Evolutionary conservation across 805 yeast species (phyloP).

Genomic region (Schwanniomyces polymorphus): DNA sequence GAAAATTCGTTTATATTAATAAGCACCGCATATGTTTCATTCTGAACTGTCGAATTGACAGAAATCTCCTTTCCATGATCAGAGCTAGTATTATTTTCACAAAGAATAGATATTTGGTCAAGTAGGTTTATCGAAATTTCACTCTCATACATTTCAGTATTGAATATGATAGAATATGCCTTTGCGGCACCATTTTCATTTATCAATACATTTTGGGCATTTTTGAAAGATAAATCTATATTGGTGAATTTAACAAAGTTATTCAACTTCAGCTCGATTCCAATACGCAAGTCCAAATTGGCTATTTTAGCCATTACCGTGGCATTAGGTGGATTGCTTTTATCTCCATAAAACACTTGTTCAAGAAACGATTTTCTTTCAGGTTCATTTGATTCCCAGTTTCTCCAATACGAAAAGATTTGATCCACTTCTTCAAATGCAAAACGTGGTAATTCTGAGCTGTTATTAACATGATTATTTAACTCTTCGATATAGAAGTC

Average conservation of each 20-base stretch:
- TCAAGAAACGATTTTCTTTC: slow-evolving; percentile 20
- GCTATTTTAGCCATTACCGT: not conserved
- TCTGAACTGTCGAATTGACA: not conserved
- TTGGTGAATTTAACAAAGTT: not conserved
- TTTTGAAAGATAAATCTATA: not conserved
- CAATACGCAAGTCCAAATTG: not conserved
- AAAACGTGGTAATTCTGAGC: slow-evolving; percentile 43
- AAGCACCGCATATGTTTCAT: not conserved
- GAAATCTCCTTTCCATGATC: not conserved
- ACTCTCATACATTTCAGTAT: slow-evolving; percentile 17
- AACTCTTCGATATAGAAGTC: slow-evolving; percentile 43
- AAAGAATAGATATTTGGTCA: not conserved
- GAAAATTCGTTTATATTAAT: not conserved
- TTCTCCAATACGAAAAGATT: slow-evolving; percentile 78
- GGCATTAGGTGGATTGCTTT: not conserved
- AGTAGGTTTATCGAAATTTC: slow-evolving; percentile 15
- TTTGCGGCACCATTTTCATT: not conserved
- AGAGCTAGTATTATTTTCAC: not conserved
- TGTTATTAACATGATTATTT: slow-evolving; percentile 25
- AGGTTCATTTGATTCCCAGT: slow-evolving; percentile 72
- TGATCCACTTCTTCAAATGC: slow-evolving; percentile 57
- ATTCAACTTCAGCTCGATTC: not conserved
- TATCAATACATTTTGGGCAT: not conserved
- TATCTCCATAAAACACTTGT: slow-evolving; percentile 8
- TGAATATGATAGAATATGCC: slow-evolving; percentile 9